These are phyloP conservation scores for Diplodia seriata DNA, from an alignment of 2,329 filamentous ascomycete genomes.

Conservation along the genomic window DNA sequence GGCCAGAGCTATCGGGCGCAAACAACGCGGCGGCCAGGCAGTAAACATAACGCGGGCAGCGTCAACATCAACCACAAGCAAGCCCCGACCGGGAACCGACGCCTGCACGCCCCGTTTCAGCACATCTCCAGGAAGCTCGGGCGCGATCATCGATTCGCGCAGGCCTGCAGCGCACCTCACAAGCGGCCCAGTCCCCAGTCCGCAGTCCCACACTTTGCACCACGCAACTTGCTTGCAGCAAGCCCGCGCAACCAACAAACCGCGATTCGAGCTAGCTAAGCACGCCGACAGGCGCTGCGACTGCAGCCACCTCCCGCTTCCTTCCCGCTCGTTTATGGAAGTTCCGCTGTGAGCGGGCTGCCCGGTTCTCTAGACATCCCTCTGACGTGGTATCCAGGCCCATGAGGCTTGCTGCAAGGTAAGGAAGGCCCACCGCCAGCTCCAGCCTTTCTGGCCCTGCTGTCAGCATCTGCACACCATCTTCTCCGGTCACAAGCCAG, in stretches of 20 bases:
- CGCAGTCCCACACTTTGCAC: conserved; percentile 16
- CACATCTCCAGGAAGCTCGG: background rate
- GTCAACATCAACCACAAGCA: conserved; percentile 18
- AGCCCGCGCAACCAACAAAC: conserved; percentile 11
- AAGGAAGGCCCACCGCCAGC: conserved; percentile 24
- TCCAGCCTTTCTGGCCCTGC: conserved; percentile 18
- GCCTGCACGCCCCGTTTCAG: conserved; percentile 14
- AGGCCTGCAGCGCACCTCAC: conserved; percentile 8
- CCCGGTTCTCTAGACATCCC: conserved; percentile 14
- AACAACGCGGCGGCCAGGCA: background rate
- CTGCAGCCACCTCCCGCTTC: background rate
- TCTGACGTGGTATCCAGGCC: conserved; percentile 26
- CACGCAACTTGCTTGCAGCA: conserved; percentile 15
- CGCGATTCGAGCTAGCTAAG: conserved; percentile 18
- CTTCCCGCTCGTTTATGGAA: conserved; percentile 6
- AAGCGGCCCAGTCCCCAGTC: background rate
- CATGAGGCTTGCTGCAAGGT: conserved; percentile 31
- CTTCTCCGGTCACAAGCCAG: background rate
- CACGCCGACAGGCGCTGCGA: conserved; percentile 3
- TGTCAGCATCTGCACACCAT: conserved; percentile 24
- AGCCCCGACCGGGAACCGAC: conserved; percentile 1
- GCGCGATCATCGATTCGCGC: conserved; percentile 18
- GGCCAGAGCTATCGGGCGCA: conserved; percentile 23
- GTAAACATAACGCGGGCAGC: conserved; percentile 25
- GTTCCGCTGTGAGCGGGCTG: conserved; percentile 2